Conservation (phyloP, 225 moss, liverwort and hornwort species). For the Takakia lepidozioides region DNA sequence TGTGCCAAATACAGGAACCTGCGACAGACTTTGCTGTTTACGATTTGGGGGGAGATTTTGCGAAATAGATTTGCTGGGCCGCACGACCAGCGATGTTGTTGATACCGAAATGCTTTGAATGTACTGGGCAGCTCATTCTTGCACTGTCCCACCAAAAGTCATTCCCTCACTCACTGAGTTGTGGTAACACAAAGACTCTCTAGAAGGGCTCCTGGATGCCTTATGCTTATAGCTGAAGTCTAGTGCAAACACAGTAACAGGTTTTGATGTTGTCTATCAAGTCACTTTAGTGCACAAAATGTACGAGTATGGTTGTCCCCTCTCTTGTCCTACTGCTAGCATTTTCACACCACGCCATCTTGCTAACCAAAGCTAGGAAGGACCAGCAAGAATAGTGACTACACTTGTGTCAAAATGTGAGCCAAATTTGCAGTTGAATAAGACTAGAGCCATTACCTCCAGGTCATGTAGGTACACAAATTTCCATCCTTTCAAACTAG, state of each 20-base stretch:
- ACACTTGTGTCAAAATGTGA: too few species aligned
- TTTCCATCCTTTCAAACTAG: conserved; percentile 78
- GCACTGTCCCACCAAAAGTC: conserved; percentile 14
- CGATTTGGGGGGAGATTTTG: conserved; percentile 49
- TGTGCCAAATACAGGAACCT: background rate
- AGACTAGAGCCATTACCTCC: conserved; percentile 32
- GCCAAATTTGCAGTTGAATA: background rate
- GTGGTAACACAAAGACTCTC: too few species aligned
- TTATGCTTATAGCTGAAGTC: too few species aligned
- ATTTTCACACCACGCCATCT: too few species aligned
- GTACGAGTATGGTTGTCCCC: background rate
- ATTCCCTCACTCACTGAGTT: background rate
- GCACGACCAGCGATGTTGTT: conserved; percentile 87
- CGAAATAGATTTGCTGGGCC: conserved; percentile 82
- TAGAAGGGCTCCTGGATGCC: too few species aligned
- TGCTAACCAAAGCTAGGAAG: too few species aligned
- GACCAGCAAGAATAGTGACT: background rate
- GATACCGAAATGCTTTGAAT: conserved; percentile 77
- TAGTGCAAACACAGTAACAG: too few species aligned
- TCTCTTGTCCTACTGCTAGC: too few species aligned
- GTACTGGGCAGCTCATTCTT: conserved; percentile 85
- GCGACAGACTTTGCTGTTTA: conserved; percentile 39
- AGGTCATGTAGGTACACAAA: conserved; percentile 70
- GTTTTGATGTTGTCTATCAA: background rate
- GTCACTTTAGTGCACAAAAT: background rate